Evolutionary conservation across 805 yeast species (phyloP).

Genomic region (Myxozyma mucilagina): DNA sequence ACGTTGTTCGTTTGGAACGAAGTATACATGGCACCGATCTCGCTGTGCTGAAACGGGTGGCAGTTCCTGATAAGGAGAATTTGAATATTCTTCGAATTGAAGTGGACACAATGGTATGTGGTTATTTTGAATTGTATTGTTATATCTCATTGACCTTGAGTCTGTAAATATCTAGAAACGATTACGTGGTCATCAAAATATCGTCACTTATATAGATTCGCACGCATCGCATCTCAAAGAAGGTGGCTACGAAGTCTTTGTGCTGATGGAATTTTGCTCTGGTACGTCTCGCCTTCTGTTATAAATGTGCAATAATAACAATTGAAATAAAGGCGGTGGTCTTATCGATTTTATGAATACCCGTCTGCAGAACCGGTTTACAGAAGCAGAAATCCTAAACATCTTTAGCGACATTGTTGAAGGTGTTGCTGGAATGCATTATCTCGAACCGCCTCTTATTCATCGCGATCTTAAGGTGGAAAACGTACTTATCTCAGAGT

Average conservation of each 20-base stretch:
- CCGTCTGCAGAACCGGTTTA: constrained; percentile 72
- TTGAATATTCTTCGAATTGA: constrained; percentile 85
- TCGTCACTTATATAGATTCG: constrained; percentile 90
- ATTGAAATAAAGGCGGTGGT: constrained; percentile 53
- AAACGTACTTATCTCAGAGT: constrained; percentile 72
- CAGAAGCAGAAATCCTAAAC: constrained; percentile 72
- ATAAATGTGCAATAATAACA: neutral
- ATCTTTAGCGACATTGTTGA: constrained; percentile 80
- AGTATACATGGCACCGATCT: constrained; percentile 51
- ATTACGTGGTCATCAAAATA: constrained; percentile 69
- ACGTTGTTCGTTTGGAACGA: constrained; percentile 70
- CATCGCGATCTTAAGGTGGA: constrained; percentile 95
- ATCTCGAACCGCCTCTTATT: constrained; percentile 61
- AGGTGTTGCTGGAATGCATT: constrained; percentile 86
- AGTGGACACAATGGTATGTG: constrained; percentile 81
- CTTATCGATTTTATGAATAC: constrained; percentile 86
- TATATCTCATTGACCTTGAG: neutral
- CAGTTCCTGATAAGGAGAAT: constrained; percentile 85
- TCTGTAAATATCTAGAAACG: constrained; percentile 48
- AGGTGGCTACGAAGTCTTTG: constrained; percentile 76
- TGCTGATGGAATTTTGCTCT: constrained; percentile 91
- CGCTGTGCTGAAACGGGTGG: constrained; percentile 92
- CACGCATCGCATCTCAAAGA: constrained; percentile 75
- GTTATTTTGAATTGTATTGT: neutral
- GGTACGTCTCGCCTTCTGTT: constrained; percentile 41